These are phyloP conservation scores for Telopea speciosissima DNA, from an alignment of 177 flowering plant genomes.

Conservation along the genomic window DNA sequence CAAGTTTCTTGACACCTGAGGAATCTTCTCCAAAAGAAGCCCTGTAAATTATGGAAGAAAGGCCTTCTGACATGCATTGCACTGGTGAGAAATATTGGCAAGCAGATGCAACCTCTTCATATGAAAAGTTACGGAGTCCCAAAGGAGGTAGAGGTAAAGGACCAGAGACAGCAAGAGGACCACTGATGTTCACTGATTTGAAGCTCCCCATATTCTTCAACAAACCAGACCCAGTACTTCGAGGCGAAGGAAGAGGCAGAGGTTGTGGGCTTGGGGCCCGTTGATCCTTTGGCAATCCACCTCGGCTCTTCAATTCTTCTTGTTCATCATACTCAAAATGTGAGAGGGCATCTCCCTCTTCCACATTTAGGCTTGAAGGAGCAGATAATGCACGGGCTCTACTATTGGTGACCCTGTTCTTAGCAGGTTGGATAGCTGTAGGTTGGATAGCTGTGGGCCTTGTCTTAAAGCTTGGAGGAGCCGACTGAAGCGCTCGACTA, in stretches of 20 bases:
- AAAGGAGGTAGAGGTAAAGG: constrained; percentile 83
- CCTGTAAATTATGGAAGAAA: constrained; percentile 63
- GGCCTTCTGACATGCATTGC: constrained; percentile 72
- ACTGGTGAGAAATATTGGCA: constrained; percentile 75
- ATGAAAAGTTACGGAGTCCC: constrained; percentile 53
- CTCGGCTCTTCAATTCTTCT: constrained; percentile 44
- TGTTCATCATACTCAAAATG: constrained; percentile 54
- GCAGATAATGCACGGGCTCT: constrained; percentile 79
- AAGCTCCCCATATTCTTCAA: constrained; percentile 65
- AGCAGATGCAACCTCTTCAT: constrained; percentile 70
- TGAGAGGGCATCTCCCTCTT: constrained; percentile 59
- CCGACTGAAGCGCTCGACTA: constrained; percentile 70
- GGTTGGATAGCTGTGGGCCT: constrained; percentile 52
- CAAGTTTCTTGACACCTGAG: constrained; percentile 52
- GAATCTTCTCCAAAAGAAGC: constrained; percentile 87
- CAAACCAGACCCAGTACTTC: constrained; percentile 23
- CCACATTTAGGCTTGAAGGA: constrained; percentile 67
- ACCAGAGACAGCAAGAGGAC: constrained; percentile 64
- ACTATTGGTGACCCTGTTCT: constrained; percentile 19
- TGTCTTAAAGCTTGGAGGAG: constrained; percentile 86
- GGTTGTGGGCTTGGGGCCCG: constrained; percentile 62
- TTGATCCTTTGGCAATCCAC: constrained; percentile 44
- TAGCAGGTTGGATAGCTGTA: constrained; percentile 48
- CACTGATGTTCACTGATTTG: constrained; percentile 46
- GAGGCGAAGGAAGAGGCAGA: constrained; percentile 90